Evolutionary conservation across 202 grass and related monocot species (phyloP).

Genomic region (Elaeis oleifera): DNA sequence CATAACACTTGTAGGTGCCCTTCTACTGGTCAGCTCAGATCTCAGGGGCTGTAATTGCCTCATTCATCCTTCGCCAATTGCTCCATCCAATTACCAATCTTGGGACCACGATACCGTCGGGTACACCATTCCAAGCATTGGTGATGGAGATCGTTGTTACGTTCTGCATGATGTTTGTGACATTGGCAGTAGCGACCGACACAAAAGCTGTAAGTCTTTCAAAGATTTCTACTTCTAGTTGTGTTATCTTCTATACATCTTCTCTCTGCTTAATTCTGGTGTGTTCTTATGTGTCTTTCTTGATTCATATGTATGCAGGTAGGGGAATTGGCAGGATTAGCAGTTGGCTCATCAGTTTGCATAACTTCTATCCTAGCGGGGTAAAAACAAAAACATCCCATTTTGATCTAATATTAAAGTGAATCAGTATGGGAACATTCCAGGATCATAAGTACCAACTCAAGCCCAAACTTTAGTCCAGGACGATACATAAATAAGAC

Average conservation of each 20-base stretch:
- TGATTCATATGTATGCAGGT: slow-evolving; percentile 37
- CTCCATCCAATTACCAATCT: slow-evolving; percentile 56
- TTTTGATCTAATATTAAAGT: slow-evolving; percentile 7
- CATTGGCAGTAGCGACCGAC: slow-evolving; percentile 87
- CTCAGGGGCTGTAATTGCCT: slow-evolving; percentile 56
- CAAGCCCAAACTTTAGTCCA: neutral
- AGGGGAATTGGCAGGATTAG: slow-evolving; percentile 91
- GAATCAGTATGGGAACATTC: slow-evolving; percentile 3
- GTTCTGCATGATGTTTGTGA: slow-evolving; percentile 99
- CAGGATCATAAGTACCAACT: neutral
- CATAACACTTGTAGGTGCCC: slow-evolving; percentile 45
- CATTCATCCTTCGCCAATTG: slow-evolving; percentile 71
- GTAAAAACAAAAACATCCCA: slow-evolving; percentile 37
- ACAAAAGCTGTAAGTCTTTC: slow-evolving; percentile 50
- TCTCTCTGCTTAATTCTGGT: neutral
- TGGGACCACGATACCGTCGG: slow-evolving; percentile 56
- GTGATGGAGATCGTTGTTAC: slow-evolving; percentile 78
- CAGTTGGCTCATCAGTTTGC: slow-evolving; percentile 90
- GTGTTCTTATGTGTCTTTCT: neutral
- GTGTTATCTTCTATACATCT: neutral
- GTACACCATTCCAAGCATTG: slow-evolving; percentile 55
- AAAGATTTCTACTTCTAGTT: neutral
- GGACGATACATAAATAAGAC: no score
- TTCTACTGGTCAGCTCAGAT: slow-evolving; percentile 96
- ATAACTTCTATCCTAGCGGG: slow-evolving; percentile 98